phyloP scores from a whole-genome alignment of 1,139 yeast species.

The Yamadazyma trypodendri region DNA sequence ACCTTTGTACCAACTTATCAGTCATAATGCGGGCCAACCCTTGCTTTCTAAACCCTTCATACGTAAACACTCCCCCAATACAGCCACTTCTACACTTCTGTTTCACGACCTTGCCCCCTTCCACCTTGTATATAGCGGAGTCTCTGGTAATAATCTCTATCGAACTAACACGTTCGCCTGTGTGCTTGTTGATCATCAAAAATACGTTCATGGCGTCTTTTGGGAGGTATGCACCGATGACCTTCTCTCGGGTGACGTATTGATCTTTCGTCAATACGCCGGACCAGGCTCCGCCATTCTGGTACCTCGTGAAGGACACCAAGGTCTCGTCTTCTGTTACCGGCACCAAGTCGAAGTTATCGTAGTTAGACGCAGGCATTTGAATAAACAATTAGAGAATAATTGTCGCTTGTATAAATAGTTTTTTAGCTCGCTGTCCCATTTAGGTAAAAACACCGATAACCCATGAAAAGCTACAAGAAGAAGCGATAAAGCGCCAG shows the following conservation, averaged over 20 bases:
- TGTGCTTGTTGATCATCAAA: constrained; percentile 24
- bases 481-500: too few species aligned
- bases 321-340: constrained; percentile 35
- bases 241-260: constrained; percentile 50
- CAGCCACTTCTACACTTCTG: constrained; percentile 45
- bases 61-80: constrained; percentile 67
- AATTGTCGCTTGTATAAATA: neutral
- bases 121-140: constrained; percentile 24
- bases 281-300: constrained; percentile 56
- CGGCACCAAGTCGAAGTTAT: constrained; percentile 20
- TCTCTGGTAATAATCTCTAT: constrained; percentile 38
- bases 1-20: constrained; percentile 38
- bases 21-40: constrained; percentile 68
- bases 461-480: neutral
- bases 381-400: neutral
- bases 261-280: constrained; percentile 45
- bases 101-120: constrained; percentile 19
- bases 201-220: constrained; percentile 28
- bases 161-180: constrained; percentile 29
- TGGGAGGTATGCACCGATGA: constrained; percentile 38
- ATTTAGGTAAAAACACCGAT: constrained; percentile 1
- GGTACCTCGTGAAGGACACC: constrained; percentile 46
- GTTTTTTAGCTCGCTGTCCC: neutral
- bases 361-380: constrained; percentile 1
- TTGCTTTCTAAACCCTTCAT: constrained; percentile 54